Percentiles rank a stretch among this genome's conserved stretches.
Conservation (phyloP, 768 basidiomycete species). For the Pleurotus ostreatus region DNA sequence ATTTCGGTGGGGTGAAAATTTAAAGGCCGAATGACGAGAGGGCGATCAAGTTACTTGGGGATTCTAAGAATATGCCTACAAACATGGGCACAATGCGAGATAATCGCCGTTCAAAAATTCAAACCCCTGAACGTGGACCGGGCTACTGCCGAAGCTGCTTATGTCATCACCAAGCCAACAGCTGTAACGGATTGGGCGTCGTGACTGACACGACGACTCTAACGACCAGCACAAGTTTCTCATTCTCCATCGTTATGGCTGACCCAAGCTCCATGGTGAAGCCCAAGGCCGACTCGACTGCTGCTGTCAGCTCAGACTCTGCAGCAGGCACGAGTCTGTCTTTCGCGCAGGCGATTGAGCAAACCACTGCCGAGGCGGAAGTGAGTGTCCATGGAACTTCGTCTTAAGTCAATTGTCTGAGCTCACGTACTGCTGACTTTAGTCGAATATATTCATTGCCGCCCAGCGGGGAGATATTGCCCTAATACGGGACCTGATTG, state of each 20-base stretch:
- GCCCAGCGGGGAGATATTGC: slow-evolving; percentile 83
- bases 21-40: no score
- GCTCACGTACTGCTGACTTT: not conserved
- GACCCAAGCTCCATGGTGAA: slow-evolving; percentile 32
- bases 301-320: slow-evolving; percentile 42
- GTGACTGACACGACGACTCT: slow-evolving; percentile 1
- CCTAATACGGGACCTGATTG: slow-evolving; percentile 60
- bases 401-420: not conserved
- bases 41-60: no score
- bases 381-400: slow-evolving; percentile 21
- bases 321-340: slow-evolving; percentile 44
- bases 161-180: not conserved
- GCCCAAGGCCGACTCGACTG: slow-evolving; percentile 46
- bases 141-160: not conserved
- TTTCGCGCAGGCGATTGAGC: slow-evolving; percentile 37
- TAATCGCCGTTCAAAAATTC: no score
- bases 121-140: not conserved
- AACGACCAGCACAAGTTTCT: slow-evolving; percentile 3
- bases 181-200: not conserved
- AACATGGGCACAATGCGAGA: no score
- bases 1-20: no score
- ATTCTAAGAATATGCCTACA: no score
- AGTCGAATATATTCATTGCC: slow-evolving; percentile 75
- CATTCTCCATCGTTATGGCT: slow-evolving; percentile 25
- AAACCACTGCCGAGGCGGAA: slow-evolving; percentile 32